Evolutionary conservation across 345 rosid genomes (phyloP), one percentile per base, ranked within the genome.

Genomic region (Stellera chamaejasme): DNA sequence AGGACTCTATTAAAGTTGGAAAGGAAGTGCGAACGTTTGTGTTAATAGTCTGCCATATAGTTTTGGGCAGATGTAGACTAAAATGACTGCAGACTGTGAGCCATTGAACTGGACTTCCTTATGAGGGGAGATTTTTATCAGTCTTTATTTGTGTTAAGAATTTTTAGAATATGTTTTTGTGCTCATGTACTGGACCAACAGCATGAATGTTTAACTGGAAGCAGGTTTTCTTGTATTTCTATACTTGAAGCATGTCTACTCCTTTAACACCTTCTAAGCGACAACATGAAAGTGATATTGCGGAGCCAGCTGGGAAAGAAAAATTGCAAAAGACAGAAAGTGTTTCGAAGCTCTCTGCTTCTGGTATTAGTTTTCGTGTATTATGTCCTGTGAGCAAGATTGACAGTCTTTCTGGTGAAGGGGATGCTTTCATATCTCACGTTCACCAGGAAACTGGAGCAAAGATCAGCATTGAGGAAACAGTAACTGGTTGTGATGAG

Each of bases 201-300:
- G 5, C 8, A 4, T 32, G 23, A 19, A 19, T 32, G 39, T 32
- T 8, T 8, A 32, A 32, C 39, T 32, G 39, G 39, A 32, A 32
- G 39, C 39, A 32, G 39, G 39, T 32, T 32, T 32, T 8, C 8
- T 32, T 47, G 12, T 11, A 14, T 25, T 7, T 6, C 11, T 44
- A 27, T 27, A 51, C 28, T 28, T 13, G 32, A 48, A 69, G 13
- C 16, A 84, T 84, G 92, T 75, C 83, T 52, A 46, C 48, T 41
- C 69, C 75, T 14, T 68, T 67, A 67, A 82, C 77, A 1, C 84
- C 86, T 59, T 65, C 83, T 26, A 86, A 83, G 72, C 74, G 95
- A 60, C 76, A 74, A 5, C 61, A 46, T 69, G 85, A 79, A 49
- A 55, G 47, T 58, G 71, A 28, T 27, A 25, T 26, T 51, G 39